Percentiles rank a stretch among this genome's conserved stretches.
Conservation (phyloP, 805 yeast species). For the Kluyveromyces starmeri region DNA sequence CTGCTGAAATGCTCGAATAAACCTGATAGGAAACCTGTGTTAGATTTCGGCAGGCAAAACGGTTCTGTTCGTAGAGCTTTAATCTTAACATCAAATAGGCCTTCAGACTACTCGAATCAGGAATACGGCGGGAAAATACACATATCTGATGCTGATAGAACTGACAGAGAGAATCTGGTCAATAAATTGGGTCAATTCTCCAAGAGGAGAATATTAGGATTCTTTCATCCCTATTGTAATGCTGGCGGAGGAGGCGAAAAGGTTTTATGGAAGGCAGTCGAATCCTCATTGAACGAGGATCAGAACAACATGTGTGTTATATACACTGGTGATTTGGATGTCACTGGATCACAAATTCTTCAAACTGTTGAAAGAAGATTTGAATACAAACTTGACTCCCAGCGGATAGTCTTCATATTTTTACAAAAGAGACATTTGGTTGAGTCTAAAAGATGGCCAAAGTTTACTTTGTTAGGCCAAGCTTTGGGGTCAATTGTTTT, state of each 20-base stretch:
- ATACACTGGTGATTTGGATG: conserved; percentile 60
- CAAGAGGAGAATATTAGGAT: conserved; percentile 51
- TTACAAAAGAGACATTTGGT: conserved; percentile 50
- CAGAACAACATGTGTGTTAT: conserved; percentile 49
- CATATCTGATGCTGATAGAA: conserved; percentile 7
- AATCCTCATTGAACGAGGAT: conserved; percentile 48
- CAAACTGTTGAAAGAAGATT: conserved; percentile 48
- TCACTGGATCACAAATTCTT: conserved; percentile 41
- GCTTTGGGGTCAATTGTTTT: conserved; percentile 69
- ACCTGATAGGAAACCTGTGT: conserved; percentile 10
- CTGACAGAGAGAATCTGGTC: conserved; percentile 10
- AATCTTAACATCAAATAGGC: conserved; percentile 26
- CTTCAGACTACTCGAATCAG: conserved; percentile 22
- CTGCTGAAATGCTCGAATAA: conserved; percentile 10
- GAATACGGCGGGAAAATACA: conserved; percentile 3
- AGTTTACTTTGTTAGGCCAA: conserved; percentile 79
- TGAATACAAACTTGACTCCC: conserved; percentile 40
- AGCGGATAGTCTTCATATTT: conserved; percentile 54
- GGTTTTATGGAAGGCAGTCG: conserved; percentile 90
- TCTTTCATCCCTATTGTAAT: conserved; percentile 90
- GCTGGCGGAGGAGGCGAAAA: conserved; percentile 99
- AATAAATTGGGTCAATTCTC: conserved; percentile 8
- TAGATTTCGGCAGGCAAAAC: conserved; percentile 18
- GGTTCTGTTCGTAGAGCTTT: conserved; percentile 33
- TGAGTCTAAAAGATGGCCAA: conserved; percentile 65